Conservation (phyloP, 1,139 yeast genomes). For the Taphrina populina region DNA sequence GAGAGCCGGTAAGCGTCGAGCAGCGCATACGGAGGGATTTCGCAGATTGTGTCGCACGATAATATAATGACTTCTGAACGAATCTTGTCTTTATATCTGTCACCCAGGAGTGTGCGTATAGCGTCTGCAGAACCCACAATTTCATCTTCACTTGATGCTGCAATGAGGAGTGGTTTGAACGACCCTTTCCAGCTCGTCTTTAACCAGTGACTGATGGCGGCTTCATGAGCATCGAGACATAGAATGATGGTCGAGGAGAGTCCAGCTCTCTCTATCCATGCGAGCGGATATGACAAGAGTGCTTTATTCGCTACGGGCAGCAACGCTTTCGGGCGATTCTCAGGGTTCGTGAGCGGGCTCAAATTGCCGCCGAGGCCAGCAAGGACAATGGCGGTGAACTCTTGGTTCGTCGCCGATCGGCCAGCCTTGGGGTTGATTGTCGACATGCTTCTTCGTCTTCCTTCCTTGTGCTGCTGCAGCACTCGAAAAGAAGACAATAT, state of each 20-base stretch:
- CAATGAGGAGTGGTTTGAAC: constrained; percentile 37
- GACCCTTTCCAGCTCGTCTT: constrained; percentile 38
- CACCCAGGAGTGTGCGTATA: constrained; percentile 45
- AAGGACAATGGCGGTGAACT: constrained; percentile 35
- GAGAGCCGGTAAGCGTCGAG: constrained; percentile 72
- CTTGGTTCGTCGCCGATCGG: constrained; percentile 15
- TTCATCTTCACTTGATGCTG: constrained; percentile 35
- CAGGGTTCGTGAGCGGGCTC: constrained; percentile 35
- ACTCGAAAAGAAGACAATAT: too few relatives aligned
- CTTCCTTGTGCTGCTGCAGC: background rate
- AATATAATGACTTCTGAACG: constrained; percentile 64
- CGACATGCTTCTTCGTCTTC: background rate
- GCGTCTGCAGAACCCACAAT: constrained; percentile 54
- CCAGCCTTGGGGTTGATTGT: background rate
- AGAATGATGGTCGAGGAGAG: constrained; percentile 61
- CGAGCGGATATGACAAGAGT: constrained; percentile 81
- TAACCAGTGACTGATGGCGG: constrained; percentile 38
- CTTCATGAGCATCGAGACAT: constrained; percentile 50
- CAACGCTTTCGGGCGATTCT: constrained; percentile 65
- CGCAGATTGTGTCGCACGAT: constrained; percentile 92
- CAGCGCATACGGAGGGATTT: constrained; percentile 83
- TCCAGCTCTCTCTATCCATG: constrained; percentile 89
- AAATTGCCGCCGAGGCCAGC: constrained; percentile 37
- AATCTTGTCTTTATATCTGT: constrained; percentile 37
- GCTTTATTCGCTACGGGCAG: constrained; percentile 88